Evolutionary conservation across 164 flowering plant species (phyloP), one percentile per base, ranked within the genome.

Genomic region (Brasenia schreberi): DNA sequence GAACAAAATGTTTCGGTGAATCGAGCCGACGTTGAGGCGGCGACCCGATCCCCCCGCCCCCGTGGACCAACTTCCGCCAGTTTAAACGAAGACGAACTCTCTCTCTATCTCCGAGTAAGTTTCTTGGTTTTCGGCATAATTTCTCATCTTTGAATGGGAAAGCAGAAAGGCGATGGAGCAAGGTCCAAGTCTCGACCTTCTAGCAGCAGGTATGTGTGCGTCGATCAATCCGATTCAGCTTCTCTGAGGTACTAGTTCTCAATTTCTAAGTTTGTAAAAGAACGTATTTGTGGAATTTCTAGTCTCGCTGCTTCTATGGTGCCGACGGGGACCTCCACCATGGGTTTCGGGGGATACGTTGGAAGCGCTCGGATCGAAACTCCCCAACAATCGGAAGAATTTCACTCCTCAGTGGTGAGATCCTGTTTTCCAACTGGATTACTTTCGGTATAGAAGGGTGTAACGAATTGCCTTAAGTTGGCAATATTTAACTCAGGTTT

Each of bases 331-430:
- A 63, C 87, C 1, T 72, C 86, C 0, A 63, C 83, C 0, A 82
- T 85, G 1, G 99, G 99, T 63, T 95, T 95, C 64, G 99, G 99
- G 17, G 99, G 99, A 61, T 95, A 81, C 45, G 77, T 88, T 0
- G 97, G 99, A 11, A 80, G 88, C 73, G 84, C 94, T 16, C 87
- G 90, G 12, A 78, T 92, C 43, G 92, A 83, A 9, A 9, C 27
- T 60, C 62, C 62, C 27, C 62, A 60, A 60, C 27, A 18, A 61
- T 18, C 63, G 9, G 27, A 61, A 2, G 63, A 61, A 33, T 33
- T 33, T 33, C 39, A 33, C 2, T 33, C 39, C 39, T 33, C 39
- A 33, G 4, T 33, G 39, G 27, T 23, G 27, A 23, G 27, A 23
- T 23, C 27, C 27, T 23, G 27, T 23, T 23, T 23, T 23, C 27